A percentile compares a stretch with the other conserved stretches of the same genome.
Conservation (phyloP, 2,329 filamentous ascomycete species). For the Sporothrix humicola region DNA sequence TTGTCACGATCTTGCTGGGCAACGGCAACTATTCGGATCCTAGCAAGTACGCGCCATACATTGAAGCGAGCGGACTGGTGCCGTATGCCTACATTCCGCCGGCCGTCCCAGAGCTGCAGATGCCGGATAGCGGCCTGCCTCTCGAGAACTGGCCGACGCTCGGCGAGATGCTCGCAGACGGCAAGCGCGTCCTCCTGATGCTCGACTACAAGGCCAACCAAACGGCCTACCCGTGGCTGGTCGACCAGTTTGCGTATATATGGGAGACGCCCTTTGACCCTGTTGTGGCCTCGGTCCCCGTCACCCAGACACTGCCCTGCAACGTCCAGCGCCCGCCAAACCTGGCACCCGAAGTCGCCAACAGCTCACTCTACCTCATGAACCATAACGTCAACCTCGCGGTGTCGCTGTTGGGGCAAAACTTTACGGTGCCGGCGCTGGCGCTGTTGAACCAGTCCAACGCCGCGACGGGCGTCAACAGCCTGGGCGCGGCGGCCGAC, state of each 20-base stretch:
- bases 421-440: constrained; percentile 73
- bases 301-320: constrained; percentile 73
- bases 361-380: constrained; percentile 74
- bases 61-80: constrained; percentile 73
- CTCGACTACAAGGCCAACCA: constrained; percentile 87
- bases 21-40: constrained; percentile 76
- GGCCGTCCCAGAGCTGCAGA: constrained; percentile 45
- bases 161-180: constrained; percentile 72
- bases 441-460: constrained; percentile 75
- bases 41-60: constrained; percentile 68
- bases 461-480: constrained; percentile 66
- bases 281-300: constrained; percentile 34
- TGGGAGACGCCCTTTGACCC: constrained; percentile 92
- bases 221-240: constrained; percentile 76
- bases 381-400: constrained; percentile 92
- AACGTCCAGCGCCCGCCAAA: constrained; percentile 75
- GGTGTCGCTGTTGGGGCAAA: constrained; percentile 67
- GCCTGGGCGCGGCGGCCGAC: constrained; percentile 67
- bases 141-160: constrained; percentile 84
- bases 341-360: constrained; percentile 58
- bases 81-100: constrained; percentile 76
- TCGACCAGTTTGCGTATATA: constrained; percentile 86
- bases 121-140: constrained; percentile 55
- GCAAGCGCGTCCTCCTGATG: constrained; percentile 77
- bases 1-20: constrained; percentile 83